phyloP scores from a whole-genome alignment of 176 grass and related monocot genomes.

The Raddia distichophylla region DNA sequence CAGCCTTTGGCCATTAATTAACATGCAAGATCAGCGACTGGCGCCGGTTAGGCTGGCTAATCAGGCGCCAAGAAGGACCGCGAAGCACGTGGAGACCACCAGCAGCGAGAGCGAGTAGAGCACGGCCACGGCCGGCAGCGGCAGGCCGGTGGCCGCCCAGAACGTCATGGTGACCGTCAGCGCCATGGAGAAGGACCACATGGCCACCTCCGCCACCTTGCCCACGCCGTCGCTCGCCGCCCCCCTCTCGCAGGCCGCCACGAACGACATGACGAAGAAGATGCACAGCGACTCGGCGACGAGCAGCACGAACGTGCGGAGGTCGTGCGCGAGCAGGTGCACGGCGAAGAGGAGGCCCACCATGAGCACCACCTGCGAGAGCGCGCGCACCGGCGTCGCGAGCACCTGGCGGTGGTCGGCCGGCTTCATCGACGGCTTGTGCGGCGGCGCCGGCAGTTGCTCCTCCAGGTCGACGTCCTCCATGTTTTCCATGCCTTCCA shows the following conservation, averaged over 20 bases:
- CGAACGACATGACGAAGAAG: slow-evolving; percentile 41
- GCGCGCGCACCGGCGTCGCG: background rate
- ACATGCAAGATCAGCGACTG: background rate
- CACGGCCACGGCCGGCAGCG: background rate
- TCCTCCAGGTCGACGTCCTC: slow-evolving; percentile 42
- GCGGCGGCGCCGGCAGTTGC: background rate
- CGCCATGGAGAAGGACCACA: slow-evolving; percentile 39
- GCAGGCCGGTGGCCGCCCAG: slow-evolving; percentile 19
- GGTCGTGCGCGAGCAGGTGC: slow-evolving; percentile 29
- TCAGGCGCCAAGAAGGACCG: slow-evolving; percentile 15
- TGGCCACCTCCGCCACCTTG: background rate
- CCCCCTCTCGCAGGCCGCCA: slow-evolving; percentile 26
- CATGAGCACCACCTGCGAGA: slow-evolving; percentile 25
- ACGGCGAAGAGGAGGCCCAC: slow-evolving; percentile 36
- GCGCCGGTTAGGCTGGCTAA: background rate
- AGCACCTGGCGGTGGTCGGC: background rate
- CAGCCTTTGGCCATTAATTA: too few relatives aligned
- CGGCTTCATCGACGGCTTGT: background rate
- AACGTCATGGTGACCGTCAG: slow-evolving; percentile 45
- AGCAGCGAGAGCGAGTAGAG: slow-evolving; percentile 33
- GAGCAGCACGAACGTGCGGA: slow-evolving; percentile 25
- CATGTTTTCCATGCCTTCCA: slow-evolving; percentile 18
- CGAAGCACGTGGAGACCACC: slow-evolving; percentile 24
- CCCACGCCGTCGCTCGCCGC: background rate
- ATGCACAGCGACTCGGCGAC: slow-evolving; percentile 37